Base-by-base conservation (phyloP, 1,139 yeast species). In the Debaryomyces singareniensis region DNA sequence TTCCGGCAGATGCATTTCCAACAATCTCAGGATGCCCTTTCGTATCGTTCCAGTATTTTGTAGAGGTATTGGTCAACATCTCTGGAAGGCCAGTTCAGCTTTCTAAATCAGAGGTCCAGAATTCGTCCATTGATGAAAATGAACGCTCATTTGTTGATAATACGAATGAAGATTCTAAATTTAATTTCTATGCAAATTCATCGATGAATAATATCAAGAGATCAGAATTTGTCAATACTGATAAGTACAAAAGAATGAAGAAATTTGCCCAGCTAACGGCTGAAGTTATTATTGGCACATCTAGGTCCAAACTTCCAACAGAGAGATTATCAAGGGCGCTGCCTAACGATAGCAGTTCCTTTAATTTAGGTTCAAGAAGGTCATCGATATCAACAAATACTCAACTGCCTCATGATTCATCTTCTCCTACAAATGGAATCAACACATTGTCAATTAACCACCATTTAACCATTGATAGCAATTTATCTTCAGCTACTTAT, bases 1-100 rank as follows among this genome's bases (percentile, higher is more conserved):
- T 87, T 0, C 96, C 96, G 0, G 75, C 84, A 0, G 96, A 87
- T 44, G 78, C 85, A 1, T 85, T 87, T 49, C 94, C 96, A 0
- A 83, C 95, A 0, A 81, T 86, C 10, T 69, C 73, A 24, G 84
- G 84, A 2, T 75, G 85, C 36, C 78, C 78, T 2, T 59, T 80
- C 29, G 86, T 86, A 4, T 72, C 87, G 2, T 87, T 87, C 53
- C 93, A 84, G 45, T 87, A 87, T 50, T 84, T 82, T 47, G 63
- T 87, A 12, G 96, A 87, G 49, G 91, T 82, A 1, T 68, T 86
- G 34, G 75, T 83, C 15, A 87, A 86, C 46, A 57, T 87, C 26
- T 61, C 70, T 2, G 73, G 73, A 2, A 66, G 63, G 39, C 44
- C 67, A 2, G 45, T 63, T 3, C 36, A 45, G 6, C 35, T 60